Evolutionary conservation across 169 alveolate species (phyloP), one percentile per base, ranked within the genome.

Genomic region (Cryptosporidium parvum): DNA sequence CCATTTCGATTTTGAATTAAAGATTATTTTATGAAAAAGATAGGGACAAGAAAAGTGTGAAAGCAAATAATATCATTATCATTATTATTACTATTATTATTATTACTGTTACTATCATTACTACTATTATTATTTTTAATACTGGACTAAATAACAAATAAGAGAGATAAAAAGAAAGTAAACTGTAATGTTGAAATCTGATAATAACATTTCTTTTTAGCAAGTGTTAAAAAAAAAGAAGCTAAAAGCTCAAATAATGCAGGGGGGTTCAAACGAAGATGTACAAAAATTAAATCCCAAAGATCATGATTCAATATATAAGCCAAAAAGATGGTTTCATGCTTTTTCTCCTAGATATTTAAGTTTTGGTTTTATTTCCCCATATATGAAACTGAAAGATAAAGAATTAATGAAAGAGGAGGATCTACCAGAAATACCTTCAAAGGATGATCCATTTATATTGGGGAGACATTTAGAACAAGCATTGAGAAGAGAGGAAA

Each of bases 321-420:
- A 26, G 21, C 89, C 89, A 42, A 61, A 48, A 65, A 59, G 52
- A 44, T 80, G 89, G 89, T 62, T 35, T 48, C 67, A 80, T 16
- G 56, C 67, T 21, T n/a, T 80, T 80, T 80, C 89, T 9, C 67
- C 37, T 4, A 80, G 68, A 62, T 80, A 80, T 33, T 62, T 80
- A 44, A 80, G 80, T 10, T 80, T 80, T 61, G 89, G 89, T n/a
- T 80, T 80, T 65, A 80, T 80, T 10, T 62, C 69, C 26, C 89
- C 89, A 1, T 80, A 80, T 9, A 80, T 80, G 80, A 80, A 80
- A 21, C 26, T 65, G 26, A 62, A 80, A 29, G 75, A 80, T 23
- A 80, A 61, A 7, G 89, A 80, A 16, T 12, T 62, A 42, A 62
- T 80, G 80, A 62, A 59, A n/a, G 75, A 65, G 14, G 75, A 80